Conservation (phyloP, 169 alveolate genomes). For the Cryptosporidium viatorum region DNA sequence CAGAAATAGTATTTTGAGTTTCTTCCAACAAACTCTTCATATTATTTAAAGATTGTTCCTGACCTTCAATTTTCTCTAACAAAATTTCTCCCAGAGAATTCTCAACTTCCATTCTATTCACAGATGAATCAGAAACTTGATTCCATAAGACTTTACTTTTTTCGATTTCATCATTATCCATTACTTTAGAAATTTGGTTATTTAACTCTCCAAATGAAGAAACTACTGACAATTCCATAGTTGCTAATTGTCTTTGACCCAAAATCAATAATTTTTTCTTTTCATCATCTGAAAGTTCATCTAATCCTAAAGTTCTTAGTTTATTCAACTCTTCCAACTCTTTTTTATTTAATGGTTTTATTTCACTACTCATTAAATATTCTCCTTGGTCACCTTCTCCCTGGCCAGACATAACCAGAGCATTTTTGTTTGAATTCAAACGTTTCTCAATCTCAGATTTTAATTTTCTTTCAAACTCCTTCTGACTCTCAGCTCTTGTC, state of each 20-base stretch:
- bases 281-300: constrained; percentile 63
- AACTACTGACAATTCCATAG: constrained; percentile 62
- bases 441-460: constrained; percentile 37
- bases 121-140: constrained; percentile 33
- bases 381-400: constrained; percentile 30
- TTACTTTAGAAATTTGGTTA: constrained; percentile 24
- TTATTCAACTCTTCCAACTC: constrained; percentile 48
- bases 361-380: constrained; percentile 17
- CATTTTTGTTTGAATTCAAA: constrained; percentile 2
- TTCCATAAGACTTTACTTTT: constrained; percentile 26
- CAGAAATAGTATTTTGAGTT: constrained; percentile 59
- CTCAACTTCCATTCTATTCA: constrained; percentile 64
- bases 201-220: constrained; percentile 32
- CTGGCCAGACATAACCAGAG: not conserved
- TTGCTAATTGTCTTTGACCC: constrained; percentile 72
- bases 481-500: not conserved
- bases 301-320: constrained; percentile 45
- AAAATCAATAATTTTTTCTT: constrained; percentile 25
- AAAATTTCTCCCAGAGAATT: constrained; percentile 52
- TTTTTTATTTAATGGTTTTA: constrained; percentile 25
- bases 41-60: constrained; percentile 51
- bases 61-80: constrained; percentile 58
- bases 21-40: constrained; percentile 57
- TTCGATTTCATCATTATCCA: constrained; percentile 47
- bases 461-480: constrained; percentile 30